Evolutionary conservation across 202 grass and related monocot species (phyloP).

Genomic region (Elaeis oleifera): DNA sequence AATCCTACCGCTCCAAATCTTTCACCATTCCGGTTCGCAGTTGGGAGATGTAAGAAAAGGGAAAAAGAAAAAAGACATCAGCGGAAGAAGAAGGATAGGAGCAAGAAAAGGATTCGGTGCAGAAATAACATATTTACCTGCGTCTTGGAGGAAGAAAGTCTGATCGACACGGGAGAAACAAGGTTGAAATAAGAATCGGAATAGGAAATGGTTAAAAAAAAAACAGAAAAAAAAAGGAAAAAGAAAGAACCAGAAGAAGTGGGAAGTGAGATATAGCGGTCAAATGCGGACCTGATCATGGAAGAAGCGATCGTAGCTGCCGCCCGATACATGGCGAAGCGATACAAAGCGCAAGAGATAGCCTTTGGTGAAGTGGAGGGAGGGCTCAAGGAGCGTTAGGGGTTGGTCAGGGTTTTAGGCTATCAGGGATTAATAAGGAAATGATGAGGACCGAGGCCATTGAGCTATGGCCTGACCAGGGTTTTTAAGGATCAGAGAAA

Average conservation of each 20-base stretch:
- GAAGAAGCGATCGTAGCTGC: constrained; percentile 10
- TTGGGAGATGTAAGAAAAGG: neutral
- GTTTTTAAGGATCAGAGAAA: too few species aligned
- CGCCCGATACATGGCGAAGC: constrained; percentile 14
- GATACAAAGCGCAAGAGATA: too few species aligned
- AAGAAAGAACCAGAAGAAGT: neutral
- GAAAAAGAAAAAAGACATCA: neutral
- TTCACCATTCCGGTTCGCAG: neutral
- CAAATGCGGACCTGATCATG: neutral
- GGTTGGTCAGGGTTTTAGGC: too few species aligned
- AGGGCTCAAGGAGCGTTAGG: too few species aligned
- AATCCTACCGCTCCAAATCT: constrained; percentile 28
- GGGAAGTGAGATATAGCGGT: neutral
- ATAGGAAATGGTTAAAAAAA: neutral
- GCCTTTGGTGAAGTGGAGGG: too few species aligned
- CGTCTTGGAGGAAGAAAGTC: neutral
- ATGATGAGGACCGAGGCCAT: too few species aligned
- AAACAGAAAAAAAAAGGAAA: neutral
- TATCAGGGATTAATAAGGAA: too few species aligned
- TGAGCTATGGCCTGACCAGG: too few species aligned
- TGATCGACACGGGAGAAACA: neutral
- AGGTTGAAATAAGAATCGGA: neutral
- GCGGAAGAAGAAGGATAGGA: neutral
- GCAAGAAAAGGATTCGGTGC: neutral
- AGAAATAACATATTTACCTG: neutral